These are phyloP conservation scores for Sequoia sempervirens DNA, from an alignment of 75 land plant species.

Conservation along the genomic window DNA sequence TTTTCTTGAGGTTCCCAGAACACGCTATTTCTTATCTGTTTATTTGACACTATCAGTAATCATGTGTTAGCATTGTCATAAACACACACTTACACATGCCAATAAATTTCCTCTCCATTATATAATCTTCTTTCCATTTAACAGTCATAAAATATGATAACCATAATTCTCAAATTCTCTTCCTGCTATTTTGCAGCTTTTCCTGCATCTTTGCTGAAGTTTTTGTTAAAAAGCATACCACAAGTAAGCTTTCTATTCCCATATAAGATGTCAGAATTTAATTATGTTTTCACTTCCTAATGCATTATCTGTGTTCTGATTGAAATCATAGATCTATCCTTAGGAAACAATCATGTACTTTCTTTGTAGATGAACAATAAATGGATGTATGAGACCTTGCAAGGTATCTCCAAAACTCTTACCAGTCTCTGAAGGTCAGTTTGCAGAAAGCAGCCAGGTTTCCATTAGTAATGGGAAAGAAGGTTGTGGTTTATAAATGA, in stretches of 20 bases:
- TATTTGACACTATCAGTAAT: too few relatives aligned
- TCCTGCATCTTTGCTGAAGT: constrained; percentile 5
- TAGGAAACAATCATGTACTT: not conserved
- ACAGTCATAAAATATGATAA: not conserved
- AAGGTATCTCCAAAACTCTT: not conserved
- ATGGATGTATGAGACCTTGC: not conserved
- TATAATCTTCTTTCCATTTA: not conserved
- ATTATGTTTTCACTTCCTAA: not conserved
- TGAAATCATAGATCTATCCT: not conserved
- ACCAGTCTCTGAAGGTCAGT: not conserved
- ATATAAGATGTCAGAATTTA: not conserved
- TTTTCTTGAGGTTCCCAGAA: not conserved
- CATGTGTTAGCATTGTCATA: not conserved
- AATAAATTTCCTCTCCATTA: not conserved
- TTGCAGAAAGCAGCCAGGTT: not conserved
- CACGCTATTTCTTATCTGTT: not conserved
- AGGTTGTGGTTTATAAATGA: not conserved
- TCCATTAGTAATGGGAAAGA: not conserved
- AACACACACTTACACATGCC: not conserved
- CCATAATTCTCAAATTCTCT: not conserved
- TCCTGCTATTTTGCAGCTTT: constrained; percentile 4
- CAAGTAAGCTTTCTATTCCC: constrained; percentile 6
- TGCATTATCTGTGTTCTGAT: not conserved
- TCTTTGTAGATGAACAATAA: not conserved
- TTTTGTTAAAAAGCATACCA: constrained; percentile 1